Conservation (phyloP, 495 filamentous ascomycete species). For the Cryomyces antarcticus region DNA sequence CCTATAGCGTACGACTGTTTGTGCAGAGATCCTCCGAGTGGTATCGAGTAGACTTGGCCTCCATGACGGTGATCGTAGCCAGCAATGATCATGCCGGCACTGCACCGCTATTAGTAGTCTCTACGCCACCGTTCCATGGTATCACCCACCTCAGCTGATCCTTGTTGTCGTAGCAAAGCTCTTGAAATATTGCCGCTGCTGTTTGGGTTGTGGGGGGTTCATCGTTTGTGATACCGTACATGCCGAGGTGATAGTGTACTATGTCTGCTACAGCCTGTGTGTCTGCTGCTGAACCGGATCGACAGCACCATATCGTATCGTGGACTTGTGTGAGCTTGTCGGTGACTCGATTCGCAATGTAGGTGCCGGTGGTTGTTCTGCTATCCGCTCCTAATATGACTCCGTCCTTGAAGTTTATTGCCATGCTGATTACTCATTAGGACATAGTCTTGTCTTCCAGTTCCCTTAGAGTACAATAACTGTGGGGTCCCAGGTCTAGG, state of each 20-base stretch:
- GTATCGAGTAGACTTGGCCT: conserved; percentile 92
- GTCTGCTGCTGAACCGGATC: conserved; percentile 89
- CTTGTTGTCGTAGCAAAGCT: conserved; percentile 95
- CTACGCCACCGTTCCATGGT: not conserved
- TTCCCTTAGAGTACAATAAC: not conserved
- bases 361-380: conserved; percentile 93
- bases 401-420: conserved; percentile 92
- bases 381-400: conserved; percentile 95
- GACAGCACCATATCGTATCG: conserved; percentile 99
- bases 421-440: conserved; percentile 36
- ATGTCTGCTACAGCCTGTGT: conserved; percentile 97
- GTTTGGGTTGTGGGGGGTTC: conserved; percentile 83
- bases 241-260: conserved; percentile 83
- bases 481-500: not conserved
- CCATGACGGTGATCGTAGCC: conserved; percentile 87
- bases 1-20: conserved; percentile 93
- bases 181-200: conserved; percentile 86
- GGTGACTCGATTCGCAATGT: conserved; percentile 97
- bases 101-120: conserved; percentile 16
- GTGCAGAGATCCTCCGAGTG: conserved; percentile 88
- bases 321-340: conserved; percentile 97
- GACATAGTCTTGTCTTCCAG: not conserved
- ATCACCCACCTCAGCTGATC: conserved; percentile 54
- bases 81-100: conserved; percentile 92
- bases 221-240: conserved; percentile 75